A percentile compares a stretch with the other conserved stretches of the same genome.
Evolutionary conservation across 2,329 filamentous ascomycete species (phyloP).

Genomic region (Gnomoniopsis sp.): DNA sequence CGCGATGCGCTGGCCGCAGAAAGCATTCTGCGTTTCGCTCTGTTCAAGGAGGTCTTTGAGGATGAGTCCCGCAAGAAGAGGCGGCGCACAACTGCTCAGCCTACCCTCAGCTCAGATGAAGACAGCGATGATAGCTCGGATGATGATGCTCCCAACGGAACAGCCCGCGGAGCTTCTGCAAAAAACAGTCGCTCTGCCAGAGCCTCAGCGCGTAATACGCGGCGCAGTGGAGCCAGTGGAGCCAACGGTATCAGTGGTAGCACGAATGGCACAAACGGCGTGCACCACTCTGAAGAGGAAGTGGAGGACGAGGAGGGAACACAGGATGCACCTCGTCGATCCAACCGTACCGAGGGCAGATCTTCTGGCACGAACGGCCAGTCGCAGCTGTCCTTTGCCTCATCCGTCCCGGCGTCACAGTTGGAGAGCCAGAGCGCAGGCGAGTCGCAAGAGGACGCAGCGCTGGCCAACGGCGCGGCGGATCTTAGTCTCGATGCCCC

Average conservation of each 20-base stretch:
- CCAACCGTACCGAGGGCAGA: slow-evolving; percentile 33
- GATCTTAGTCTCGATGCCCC: slow-evolving; percentile 40
- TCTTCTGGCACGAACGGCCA: slow-evolving; percentile 40
- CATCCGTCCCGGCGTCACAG: slow-evolving; percentile 75
- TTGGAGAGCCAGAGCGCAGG: slow-evolving; percentile 45
- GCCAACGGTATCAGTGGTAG: slow-evolving; percentile 22
- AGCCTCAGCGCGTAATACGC: slow-evolving; percentile 31
- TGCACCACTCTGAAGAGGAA: slow-evolving; percentile 38
- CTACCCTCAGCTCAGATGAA: slow-evolving; percentile 53
- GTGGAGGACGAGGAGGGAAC: slow-evolving; percentile 43
- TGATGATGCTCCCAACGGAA: slow-evolving; percentile 31
- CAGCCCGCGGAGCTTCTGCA: slow-evolving; percentile 39
- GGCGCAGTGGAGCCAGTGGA: slow-evolving; percentile 24
- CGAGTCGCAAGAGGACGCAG: slow-evolving; percentile 41
- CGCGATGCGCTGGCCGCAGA: slow-evolving; percentile 86
- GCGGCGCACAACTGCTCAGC: slow-evolving; percentile 54
- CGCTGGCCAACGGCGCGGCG: slow-evolving; percentile 40
- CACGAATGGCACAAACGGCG: slow-evolving; percentile 3
- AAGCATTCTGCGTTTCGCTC: slow-evolving; percentile 83
- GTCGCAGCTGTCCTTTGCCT: slow-evolving; percentile 70
- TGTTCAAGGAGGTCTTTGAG: slow-evolving; percentile 92
- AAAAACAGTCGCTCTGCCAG: slow-evolving; percentile 25
- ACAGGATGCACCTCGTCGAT: slow-evolving; percentile 46
- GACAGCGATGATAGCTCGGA: slow-evolving; percentile 57
- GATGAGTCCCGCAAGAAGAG: slow-evolving; percentile 80